Conservation (phyloP, 306 rosid genomes). For the Arachis stenosperma region DNA sequence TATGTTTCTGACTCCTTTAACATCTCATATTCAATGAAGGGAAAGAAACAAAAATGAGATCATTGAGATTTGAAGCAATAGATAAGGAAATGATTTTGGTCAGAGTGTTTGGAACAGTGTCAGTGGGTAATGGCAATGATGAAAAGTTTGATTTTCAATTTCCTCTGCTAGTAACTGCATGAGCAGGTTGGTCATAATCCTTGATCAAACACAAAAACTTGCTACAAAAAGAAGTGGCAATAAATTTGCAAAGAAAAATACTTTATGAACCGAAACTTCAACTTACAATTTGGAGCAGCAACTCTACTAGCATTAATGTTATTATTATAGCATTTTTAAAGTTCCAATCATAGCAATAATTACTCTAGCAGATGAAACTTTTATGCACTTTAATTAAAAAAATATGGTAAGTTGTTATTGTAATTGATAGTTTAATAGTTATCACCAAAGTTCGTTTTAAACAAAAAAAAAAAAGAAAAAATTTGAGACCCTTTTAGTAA, state of each 20-base stretch:
- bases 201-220: background rate
- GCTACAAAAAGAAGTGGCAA: background rate
- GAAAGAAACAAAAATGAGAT: background rate
- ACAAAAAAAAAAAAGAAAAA: no score
- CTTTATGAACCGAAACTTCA: background rate
- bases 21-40: background rate
- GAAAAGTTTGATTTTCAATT: conserved; percentile 17
- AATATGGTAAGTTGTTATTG: no score
- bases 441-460: no score
- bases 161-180: conserved; percentile 28
- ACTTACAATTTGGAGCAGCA: background rate
- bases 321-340: no score
- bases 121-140: conserved; percentile 8
- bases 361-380: background rate
- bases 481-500: no score
- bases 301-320: background rate
- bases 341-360: background rate
- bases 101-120: conserved; percentile 3
- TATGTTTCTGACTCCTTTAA: no score
- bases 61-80: conserved; percentile 7
- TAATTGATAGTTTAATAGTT: no score
- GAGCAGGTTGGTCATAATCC: background rate
- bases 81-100: background rate
- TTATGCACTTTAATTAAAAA: no score
- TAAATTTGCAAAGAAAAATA: background rate